phyloP scores from a whole-genome alignment of 2,329 filamentous ascomycete species.

The Elsinoe fawcettii region DNA sequence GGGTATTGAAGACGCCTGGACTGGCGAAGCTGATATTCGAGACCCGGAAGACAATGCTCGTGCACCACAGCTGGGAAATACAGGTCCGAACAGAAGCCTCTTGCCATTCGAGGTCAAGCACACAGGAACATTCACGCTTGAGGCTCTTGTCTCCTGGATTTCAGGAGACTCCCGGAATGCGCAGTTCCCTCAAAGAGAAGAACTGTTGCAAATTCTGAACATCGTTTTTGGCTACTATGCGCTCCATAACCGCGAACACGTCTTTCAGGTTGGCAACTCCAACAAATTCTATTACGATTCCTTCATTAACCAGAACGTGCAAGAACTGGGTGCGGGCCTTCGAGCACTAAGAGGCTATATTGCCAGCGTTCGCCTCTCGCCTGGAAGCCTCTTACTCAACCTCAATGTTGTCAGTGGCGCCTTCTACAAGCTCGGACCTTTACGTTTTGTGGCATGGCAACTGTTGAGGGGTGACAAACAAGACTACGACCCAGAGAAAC shows the following conservation, averaged over 20 bases:
- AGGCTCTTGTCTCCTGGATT: conserved; percentile 40
- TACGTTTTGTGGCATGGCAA: conserved; percentile 30
- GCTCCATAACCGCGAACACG: conserved; percentile 33
- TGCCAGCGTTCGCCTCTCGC: conserved; percentile 52
- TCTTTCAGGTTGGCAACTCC: conserved; percentile 40
- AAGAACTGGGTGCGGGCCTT: conserved; percentile 44
- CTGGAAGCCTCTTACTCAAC: conserved; percentile 52
- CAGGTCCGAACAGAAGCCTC: conserved; percentile 26
- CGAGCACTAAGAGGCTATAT: conserved; percentile 55
- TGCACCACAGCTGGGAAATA: conserved; percentile 21
- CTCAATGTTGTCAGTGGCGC: conserved; percentile 55
- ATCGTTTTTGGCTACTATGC: conserved; percentile 45
- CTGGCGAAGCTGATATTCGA: conserved; percentile 8
- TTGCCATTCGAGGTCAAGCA: conserved; percentile 28
- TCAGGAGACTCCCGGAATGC: conserved; percentile 30
- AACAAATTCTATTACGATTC: conserved; percentile 46
- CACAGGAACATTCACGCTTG: conserved; percentile 30
- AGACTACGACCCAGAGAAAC: background rate
- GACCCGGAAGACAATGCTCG: conserved; percentile 21
- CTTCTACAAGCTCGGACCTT: conserved; percentile 43
- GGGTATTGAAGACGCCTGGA: conserved; percentile 17
- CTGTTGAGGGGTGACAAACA: conserved; percentile 22
- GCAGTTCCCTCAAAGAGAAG: conserved; percentile 38
- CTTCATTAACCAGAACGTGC: conserved; percentile 27
- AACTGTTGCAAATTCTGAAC: conserved; percentile 52